Percentiles rank a stretch among this genome's conserved stretches.
phyloP scores from a whole-genome alignment of 2,329 filamentous ascomycete species.

The Didymellaceae sp. region DNA sequence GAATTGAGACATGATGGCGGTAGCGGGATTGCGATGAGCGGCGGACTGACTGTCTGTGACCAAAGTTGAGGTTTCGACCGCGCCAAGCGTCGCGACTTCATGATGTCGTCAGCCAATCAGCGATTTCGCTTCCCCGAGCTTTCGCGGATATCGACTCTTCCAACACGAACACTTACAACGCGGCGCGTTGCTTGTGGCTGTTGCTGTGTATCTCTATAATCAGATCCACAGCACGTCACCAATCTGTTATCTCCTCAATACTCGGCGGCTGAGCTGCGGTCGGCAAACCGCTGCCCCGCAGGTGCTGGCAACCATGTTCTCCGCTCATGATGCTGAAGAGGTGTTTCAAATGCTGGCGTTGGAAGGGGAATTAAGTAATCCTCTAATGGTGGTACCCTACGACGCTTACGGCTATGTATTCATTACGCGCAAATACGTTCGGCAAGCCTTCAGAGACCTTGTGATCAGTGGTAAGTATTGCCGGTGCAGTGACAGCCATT shows the following conservation, averaged over 20 bases:
- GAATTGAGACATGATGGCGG: constrained; percentile 69
- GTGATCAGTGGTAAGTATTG: constrained; percentile 23
- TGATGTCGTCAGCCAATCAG: constrained; percentile 18
- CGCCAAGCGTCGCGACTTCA: constrained; percentile 22
- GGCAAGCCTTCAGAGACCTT: constrained; percentile 27
- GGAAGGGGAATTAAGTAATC: constrained; percentile 17
- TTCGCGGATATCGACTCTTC: neutral
- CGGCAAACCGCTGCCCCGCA: neutral
- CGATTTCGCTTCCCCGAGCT: constrained; percentile 6
- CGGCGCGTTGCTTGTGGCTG: neutral
- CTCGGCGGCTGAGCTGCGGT: neutral
- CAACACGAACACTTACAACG: neutral
- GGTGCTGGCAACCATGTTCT: constrained; percentile 38
- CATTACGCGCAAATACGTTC: constrained; percentile 30
- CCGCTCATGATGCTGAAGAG: constrained; percentile 39
- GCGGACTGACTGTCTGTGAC: constrained; percentile 1
- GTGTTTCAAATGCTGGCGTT: constrained; percentile 32
- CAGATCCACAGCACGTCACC: too few relatives aligned
- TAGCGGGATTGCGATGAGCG: constrained; percentile 18
- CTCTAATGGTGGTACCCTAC: constrained; percentile 28
- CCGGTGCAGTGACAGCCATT: neutral
- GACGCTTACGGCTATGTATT: constrained; percentile 36
- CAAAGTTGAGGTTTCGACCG: constrained; percentile 1
- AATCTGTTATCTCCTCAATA: too few relatives aligned
- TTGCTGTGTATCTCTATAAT: too few relatives aligned